These are phyloP conservation scores for Fusarium pseudocircinatum DNA, from an alignment of 2,329 filamentous ascomycete genomes.

Conservation along the genomic window DNA sequence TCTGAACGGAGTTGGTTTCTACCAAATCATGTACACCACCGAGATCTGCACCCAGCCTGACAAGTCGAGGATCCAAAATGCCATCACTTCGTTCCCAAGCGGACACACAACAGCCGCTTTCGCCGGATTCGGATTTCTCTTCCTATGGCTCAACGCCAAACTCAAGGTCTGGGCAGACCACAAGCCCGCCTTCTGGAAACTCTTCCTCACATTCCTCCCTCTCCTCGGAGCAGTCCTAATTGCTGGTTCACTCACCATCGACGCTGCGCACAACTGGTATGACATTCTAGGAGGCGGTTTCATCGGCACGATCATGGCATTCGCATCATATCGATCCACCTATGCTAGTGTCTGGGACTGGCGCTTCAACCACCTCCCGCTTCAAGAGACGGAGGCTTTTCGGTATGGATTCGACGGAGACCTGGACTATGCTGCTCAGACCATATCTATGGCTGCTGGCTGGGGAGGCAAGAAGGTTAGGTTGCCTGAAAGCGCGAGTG, in stretches of 20 bases:
- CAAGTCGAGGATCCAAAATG: constrained; percentile 64
- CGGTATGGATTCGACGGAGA: constrained; percentile 32
- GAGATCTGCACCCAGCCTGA: constrained; percentile 69
- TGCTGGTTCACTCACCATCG: constrained; percentile 69
- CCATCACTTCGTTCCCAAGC: constrained; percentile 73
- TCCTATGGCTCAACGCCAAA: constrained; percentile 76
- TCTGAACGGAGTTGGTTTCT: constrained; percentile 60
- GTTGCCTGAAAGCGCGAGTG: constrained; percentile 14
- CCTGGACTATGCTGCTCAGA: constrained; percentile 31
- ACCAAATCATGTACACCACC: constrained; percentile 70
- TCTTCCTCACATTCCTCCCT: constrained; percentile 66
- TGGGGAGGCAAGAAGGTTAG: constrained; percentile 41
- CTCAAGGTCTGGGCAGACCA: constrained; percentile 75
- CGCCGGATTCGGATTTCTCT: constrained; percentile 71
- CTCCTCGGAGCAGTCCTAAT: constrained; percentile 69
- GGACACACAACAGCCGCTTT: constrained; percentile 74
- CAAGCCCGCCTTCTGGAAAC: constrained; percentile 74
- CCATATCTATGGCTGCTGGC: constrained; percentile 38
- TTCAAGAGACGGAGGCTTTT: constrained; percentile 54
- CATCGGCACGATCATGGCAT: constrained; percentile 71
- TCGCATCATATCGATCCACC: constrained; percentile 71
- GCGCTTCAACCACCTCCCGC: constrained; percentile 73
- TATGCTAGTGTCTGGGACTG: constrained; percentile 77
- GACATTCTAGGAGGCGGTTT: constrained; percentile 71
- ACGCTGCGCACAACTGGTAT: constrained; percentile 76